Evolutionary conservation across 768 basidiomycete genomes (phyloP).

Genomic region (Botryobasidium botryosum): DNA sequence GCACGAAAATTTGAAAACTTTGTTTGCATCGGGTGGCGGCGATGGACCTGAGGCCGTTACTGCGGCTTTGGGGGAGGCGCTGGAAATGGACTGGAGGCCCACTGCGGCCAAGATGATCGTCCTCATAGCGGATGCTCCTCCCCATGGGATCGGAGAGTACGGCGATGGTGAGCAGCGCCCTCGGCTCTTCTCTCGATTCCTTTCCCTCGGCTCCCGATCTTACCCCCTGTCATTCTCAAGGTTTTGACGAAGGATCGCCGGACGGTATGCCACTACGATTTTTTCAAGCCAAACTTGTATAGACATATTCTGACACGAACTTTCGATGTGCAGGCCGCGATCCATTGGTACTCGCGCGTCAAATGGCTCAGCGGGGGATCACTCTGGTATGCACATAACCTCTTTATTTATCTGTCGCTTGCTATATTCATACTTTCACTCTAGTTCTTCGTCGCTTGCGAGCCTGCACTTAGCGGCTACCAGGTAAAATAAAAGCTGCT

Average conservation of each 20-base stretch:
- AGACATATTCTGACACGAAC: slow-evolving; percentile 8
- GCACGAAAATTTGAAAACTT: slow-evolving; percentile 59
- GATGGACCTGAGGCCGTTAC: slow-evolving; percentile 97
- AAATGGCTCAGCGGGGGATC: slow-evolving; percentile 83
- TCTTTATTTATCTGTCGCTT: background rate
- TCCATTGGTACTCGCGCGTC: slow-evolving; percentile 69
- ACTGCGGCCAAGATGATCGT: slow-evolving; percentile 90
- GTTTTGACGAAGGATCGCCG: slow-evolving; percentile 86
- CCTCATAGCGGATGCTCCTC: slow-evolving; percentile 92
- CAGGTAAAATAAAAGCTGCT: slow-evolving; percentile 33
- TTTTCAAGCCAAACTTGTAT: background rate
- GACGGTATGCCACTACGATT: slow-evolving; percentile 32
- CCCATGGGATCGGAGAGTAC: slow-evolving; percentile 93
- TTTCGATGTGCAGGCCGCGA: slow-evolving; percentile 35
- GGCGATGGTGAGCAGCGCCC: slow-evolving; percentile 59
- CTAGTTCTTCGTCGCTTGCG: slow-evolving; percentile 98
- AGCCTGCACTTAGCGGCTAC: slow-evolving; percentile 87
- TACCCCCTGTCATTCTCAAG: slow-evolving; percentile 23
- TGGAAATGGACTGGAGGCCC: slow-evolving; percentile 83
- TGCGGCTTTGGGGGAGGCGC: slow-evolving; percentile 70
- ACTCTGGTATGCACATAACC: slow-evolving; percentile 44
- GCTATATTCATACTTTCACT: slow-evolving; percentile 8
- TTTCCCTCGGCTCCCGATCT: background rate
- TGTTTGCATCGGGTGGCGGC: slow-evolving; percentile 82
- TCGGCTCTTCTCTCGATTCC: background rate